Base-by-base conservation (phyloP, 2,329 filamentous ascomycete species). In the Coniochaeta pulveracea region DNA sequence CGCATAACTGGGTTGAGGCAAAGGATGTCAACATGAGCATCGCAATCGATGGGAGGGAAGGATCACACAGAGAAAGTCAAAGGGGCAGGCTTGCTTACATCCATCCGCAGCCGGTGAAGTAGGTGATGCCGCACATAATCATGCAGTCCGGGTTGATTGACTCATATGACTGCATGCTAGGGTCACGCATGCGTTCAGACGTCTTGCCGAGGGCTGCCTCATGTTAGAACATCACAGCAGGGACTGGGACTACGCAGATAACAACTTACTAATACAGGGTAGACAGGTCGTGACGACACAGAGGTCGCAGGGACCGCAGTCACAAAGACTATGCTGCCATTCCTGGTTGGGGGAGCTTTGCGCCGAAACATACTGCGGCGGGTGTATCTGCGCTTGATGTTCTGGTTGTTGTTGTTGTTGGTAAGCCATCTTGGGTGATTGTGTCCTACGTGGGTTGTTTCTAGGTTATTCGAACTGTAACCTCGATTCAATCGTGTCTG, bases 141-240 rank as follows among this genome's bases (percentile, higher is more conserved):
- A 61, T 40, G 41, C 63, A 63, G 42, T 66, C 63, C 12, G 45
- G 43, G 49, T 67, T 65, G 42, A 55, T 40, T 26, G 46, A 40
- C 26, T 59, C 50, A 34, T 59, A 56, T 5, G 50, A 52, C 37
- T 52, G 44, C 47, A 61, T 56, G 6, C 52, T 53, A 4, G 61
- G 61, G 36, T 66, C 59, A 30, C 54, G 51, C 46, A 66, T 52
- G 38, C 63, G 61, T 34, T 60, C 55, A 11, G 60, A 43, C 5
- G 63, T 64, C 41, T 55, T 54, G 34, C 63, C 63, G 35, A 63
- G 40, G 19, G 66, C 61, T 65, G n/a, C n/a, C n/a, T n/a, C n/a
- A n/a, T n/a, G n/a, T n/a, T n/a, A 41, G 30, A 18, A 12, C 10
- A 8, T 5, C 5, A 33, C 14, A 10, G 6, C 19, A 18, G 9